A percentile compares a stretch with the other conserved stretches of the same genome.
phyloP scores from a whole-genome alignment of 148 eudicot species.

The Persicaria maculosa region DNA sequence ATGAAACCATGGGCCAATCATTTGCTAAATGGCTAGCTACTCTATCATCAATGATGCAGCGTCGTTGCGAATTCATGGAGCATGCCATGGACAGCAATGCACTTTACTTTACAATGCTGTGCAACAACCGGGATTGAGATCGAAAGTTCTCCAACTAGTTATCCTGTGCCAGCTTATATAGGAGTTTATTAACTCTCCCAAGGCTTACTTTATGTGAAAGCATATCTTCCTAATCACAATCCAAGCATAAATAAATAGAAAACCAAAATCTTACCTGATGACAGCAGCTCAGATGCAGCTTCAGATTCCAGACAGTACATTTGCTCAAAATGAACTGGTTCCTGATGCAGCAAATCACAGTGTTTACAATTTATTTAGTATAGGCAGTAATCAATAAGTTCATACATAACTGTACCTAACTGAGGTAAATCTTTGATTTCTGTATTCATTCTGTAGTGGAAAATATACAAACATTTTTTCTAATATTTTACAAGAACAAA shows the following conservation, averaged over 20 bases:
- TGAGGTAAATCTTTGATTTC: background rate
- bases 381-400: background rate
- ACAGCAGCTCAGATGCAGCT: background rate
- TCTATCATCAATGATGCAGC: background rate
- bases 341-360: slow-evolving; percentile 3
- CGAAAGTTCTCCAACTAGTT: background rate
- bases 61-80: background rate
- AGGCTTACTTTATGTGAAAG: background rate
- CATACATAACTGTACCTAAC: background rate
- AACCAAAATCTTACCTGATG: background rate
- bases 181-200: background rate
- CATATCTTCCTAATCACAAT: slow-evolving; percentile 2
- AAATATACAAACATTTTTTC: background rate
- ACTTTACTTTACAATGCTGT: background rate
- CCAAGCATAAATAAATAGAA: background rate
- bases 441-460: slow-evolving; percentile 6
- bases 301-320: background rate
- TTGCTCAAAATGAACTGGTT: background rate
- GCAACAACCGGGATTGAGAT: background rate
- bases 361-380: background rate
- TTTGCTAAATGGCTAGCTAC: slow-evolving; percentile 1
- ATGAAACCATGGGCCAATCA: background rate
- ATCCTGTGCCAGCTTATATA: background rate
- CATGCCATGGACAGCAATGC: slow-evolving; percentile 13
- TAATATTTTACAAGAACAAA: slow-evolving; percentile 5